phyloP scores from a whole-genome alignment of 495 filamentous ascomycete genomes.

The Darksidea phi region DNA sequence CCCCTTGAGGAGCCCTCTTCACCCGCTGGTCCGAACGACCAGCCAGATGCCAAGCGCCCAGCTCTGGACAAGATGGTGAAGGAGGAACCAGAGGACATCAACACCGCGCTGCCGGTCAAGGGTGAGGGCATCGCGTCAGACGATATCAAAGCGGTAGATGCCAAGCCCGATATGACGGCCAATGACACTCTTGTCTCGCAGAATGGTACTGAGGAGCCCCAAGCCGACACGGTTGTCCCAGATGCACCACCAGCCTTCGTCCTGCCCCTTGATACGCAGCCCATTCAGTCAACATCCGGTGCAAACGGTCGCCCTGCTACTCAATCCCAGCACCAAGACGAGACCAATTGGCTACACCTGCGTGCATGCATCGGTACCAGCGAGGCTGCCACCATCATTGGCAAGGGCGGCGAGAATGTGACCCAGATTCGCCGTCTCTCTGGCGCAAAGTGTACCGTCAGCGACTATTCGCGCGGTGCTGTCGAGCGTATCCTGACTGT shows the following conservation, averaged over 20 bases:
- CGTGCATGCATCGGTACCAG: constrained; percentile 93
- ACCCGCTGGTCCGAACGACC: constrained; percentile 82
- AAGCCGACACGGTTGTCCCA: constrained; percentile 68
- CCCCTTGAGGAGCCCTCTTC: constrained; percentile 96
- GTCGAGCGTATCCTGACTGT: constrained; percentile 97
- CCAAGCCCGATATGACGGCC: background rate
- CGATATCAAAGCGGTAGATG: constrained; percentile 41
- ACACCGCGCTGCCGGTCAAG: constrained; percentile 48
- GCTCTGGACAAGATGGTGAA: constrained; percentile 89
- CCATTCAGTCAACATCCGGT: constrained; percentile 64
- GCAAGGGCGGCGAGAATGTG: constrained; percentile 97
- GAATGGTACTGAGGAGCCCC: constrained; percentile 51
- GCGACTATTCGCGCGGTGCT: constrained; percentile 93
- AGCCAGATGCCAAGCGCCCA: constrained; percentile 94
- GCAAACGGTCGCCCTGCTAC: constrained; percentile 55
- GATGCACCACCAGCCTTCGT: constrained; percentile 63
- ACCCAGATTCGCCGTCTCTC: constrained; percentile 88
- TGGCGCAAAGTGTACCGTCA: constrained; percentile 95
- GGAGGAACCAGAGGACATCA: constrained; percentile 50
- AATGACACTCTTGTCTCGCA: constrained; percentile 54
- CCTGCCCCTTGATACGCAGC: constrained; percentile 52
- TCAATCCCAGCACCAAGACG: constrained; percentile 67
- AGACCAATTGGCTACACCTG: constrained; percentile 94
- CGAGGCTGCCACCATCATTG: constrained; percentile 96
- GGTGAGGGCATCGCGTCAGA: constrained; percentile 13